Percentiles rank a stretch among this genome's conserved stretches.
Evolutionary conservation across 2,329 filamentous ascomycete genomes (phyloP).

Genomic region (Dactylellina haptotyla): DNA sequence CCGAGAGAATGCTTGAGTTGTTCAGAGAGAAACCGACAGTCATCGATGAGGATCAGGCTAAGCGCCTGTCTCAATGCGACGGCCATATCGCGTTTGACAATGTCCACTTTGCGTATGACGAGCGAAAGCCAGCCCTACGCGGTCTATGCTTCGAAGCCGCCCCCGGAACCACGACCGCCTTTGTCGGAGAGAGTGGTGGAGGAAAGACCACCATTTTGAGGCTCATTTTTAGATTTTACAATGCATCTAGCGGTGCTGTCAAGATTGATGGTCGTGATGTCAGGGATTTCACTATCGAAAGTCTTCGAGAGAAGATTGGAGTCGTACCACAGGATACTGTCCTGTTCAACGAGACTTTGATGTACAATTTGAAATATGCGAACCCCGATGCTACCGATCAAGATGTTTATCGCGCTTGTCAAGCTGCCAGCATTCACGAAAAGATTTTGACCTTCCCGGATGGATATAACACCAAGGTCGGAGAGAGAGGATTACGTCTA

Average conservation of each 20-base stretch:
- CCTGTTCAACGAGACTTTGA: constrained; percentile 90
- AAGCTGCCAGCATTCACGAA: constrained; percentile 89
- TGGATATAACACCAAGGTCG: constrained; percentile 87
- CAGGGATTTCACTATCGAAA: constrained; percentile 88
- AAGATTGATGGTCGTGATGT: constrained; percentile 86
- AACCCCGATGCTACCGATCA: constrained; percentile 82
- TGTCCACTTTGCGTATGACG: constrained; percentile 90
- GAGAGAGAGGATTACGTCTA: constrained; percentile 84
- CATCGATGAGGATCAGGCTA: constrained; percentile 76
- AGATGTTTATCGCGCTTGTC: constrained; percentile 82
- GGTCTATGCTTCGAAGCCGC: constrained; percentile 84
- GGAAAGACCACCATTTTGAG: constrained; percentile 98
- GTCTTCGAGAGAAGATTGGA: constrained; percentile 88
- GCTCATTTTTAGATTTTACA: constrained; percentile 96
- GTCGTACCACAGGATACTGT: constrained; percentile 97
- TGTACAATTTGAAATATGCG: constrained; percentile 94
- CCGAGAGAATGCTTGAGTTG: constrained; percentile 90
- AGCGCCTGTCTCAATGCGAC: constrained; percentile 73
- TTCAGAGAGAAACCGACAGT: constrained; percentile 97
- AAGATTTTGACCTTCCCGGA: constrained; percentile 90
- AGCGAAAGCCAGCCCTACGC: constrained; percentile 82
- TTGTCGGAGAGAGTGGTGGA: constrained; percentile 95
- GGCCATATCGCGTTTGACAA: constrained; percentile 88
- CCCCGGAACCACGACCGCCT: constrained; percentile 91
- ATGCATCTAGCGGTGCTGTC: constrained; percentile 80